These are phyloP conservation scores for Rubroboletus satanas DNA, from an alignment of 768 basidiomycete genomes.

Conservation along the genomic window DNA sequence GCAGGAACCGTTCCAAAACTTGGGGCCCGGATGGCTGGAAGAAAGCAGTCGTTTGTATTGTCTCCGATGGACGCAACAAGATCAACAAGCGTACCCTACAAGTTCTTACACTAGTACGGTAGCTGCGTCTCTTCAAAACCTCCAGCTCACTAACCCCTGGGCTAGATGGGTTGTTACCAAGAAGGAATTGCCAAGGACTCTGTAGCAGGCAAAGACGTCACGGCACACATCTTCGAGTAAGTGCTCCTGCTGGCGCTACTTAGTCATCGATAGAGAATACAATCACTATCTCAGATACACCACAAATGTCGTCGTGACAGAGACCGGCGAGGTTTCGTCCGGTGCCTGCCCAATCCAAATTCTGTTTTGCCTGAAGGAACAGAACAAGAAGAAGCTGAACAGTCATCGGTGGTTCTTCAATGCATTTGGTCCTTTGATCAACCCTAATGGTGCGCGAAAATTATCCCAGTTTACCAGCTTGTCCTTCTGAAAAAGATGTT, in stretches of 20 bases:
- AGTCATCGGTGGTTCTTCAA: constrained; percentile 98
- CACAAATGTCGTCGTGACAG: constrained; percentile 71
- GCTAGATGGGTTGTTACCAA: constrained; percentile 81
- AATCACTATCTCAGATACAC: constrained; percentile 53
- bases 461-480: neutral
- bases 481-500: neutral
- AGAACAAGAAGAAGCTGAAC: constrained; percentile 97
- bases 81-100: constrained; percentile 89
- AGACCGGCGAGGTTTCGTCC: constrained; percentile 72
- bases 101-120: constrained; percentile 70
- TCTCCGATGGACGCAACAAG: constrained; percentile 82
- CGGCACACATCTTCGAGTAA: constrained; percentile 90
- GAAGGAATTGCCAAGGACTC: constrained; percentile 89
- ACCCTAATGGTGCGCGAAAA: constrained; percentile 64
- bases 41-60: constrained; percentile 85
- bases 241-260: constrained; percentile 20
- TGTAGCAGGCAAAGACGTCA: constrained; percentile 85
- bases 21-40: constrained; percentile 92
- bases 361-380: constrained; percentile 89
- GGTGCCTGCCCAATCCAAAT: constrained; percentile 81
- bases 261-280: neutral
- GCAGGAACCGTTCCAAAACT: constrained; percentile 63
- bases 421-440: constrained; percentile 83
- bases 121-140: constrained; percentile 4
- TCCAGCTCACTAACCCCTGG: neutral